Percentiles rank a stretch among this genome's conserved stretches.
phyloP scores from a whole-genome alignment of 352 stramenopile genomes.

The Salisapilia sapeloensis region DNA sequence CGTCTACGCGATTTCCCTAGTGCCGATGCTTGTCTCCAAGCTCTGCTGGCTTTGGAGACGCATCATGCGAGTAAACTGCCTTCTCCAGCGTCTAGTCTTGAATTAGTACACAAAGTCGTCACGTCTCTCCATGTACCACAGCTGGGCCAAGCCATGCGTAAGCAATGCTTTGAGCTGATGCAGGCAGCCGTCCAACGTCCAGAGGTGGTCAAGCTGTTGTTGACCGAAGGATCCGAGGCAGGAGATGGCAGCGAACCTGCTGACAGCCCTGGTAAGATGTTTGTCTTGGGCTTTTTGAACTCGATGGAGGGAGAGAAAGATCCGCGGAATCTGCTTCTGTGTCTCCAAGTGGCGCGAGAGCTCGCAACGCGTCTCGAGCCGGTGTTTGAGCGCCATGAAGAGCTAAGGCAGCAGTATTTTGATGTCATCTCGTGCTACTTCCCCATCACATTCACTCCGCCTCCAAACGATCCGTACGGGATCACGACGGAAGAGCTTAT shows the following conservation, averaged over 20 bases:
- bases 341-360: constrained; percentile 46
- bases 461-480: constrained; percentile 81
- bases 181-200: constrained; percentile 47
- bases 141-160: constrained; percentile 70
- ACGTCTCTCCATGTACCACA: constrained; percentile 58
- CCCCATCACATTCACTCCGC: constrained; percentile 83
- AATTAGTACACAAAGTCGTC: constrained; percentile 46
- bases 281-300: constrained; percentile 58
- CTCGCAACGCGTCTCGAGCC: constrained; percentile 33
- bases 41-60: constrained; percentile 49
- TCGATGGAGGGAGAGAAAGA: constrained; percentile 85
- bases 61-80: constrained; percentile 46
- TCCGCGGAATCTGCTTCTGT: constrained; percentile 69
- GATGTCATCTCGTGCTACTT: constrained; percentile 86
- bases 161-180: constrained; percentile 73
- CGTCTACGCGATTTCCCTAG: constrained; percentile 74
- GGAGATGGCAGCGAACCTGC: constrained; percentile 7
- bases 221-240: constrained; percentile 9
- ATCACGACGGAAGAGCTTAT: constrained; percentile 81
- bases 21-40: constrained; percentile 55
- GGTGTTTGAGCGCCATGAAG: constrained; percentile 49
- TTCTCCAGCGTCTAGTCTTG: constrained; percentile 22
- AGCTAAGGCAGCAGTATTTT: constrained; percentile 71
- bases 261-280: constrained; percentile 24
- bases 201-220: constrained; percentile 26